phyloP scores from a whole-genome alignment of 2,329 filamentous ascomycete species.

The Alternaria brassicae region DNA sequence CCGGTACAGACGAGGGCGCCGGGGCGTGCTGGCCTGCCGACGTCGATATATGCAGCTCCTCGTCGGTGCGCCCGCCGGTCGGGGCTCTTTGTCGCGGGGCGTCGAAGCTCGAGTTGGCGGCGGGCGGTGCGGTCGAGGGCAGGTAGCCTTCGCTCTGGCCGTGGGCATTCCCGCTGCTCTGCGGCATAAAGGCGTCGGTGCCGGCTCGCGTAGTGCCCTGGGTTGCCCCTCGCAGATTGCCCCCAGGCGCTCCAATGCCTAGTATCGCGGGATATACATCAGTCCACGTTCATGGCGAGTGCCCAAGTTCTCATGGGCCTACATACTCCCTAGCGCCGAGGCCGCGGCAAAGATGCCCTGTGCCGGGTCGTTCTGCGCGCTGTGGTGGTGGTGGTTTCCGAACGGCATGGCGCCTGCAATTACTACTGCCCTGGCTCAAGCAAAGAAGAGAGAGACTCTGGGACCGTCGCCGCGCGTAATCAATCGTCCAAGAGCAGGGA shows the following conservation, averaged over 20 bases:
- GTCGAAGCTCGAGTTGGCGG: slow-evolving; percentile 58
- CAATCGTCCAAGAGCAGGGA: slow-evolving; percentile 7
- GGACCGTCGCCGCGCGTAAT: slow-evolving; percentile 19
- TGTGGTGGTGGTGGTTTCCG: slow-evolving; percentile 48
- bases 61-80: slow-evolving; percentile 56
- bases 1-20: slow-evolving; percentile 51
- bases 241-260: slow-evolving; percentile 54
- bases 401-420: slow-evolving; percentile 47
- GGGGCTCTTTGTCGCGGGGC: slow-evolving; percentile 56
- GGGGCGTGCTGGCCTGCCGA: slow-evolving; percentile 32
- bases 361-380: slow-evolving; percentile 46
- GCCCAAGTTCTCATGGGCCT: slow-evolving; percentile 4
- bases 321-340: slow-evolving; percentile 52
- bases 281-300: slow-evolving; percentile 6
- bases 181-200: slow-evolving; percentile 54
- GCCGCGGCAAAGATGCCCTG: slow-evolving; percentile 56
- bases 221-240: slow-evolving; percentile 50
- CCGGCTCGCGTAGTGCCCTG: slow-evolving; percentile 53
- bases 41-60: slow-evolving; percentile 63
- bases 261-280: slow-evolving; percentile 1
- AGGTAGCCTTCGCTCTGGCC: slow-evolving; percentile 22
- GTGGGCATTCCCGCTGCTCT: slow-evolving; percentile 39
- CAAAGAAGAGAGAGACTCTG: slow-evolving; percentile 3
- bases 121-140: slow-evolving; percentile 42
- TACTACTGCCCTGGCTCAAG: slow-evolving; percentile 10